Base-by-base conservation (phyloP, 768 basidiomycete species). In the Russula griseocarnosa region DNA sequence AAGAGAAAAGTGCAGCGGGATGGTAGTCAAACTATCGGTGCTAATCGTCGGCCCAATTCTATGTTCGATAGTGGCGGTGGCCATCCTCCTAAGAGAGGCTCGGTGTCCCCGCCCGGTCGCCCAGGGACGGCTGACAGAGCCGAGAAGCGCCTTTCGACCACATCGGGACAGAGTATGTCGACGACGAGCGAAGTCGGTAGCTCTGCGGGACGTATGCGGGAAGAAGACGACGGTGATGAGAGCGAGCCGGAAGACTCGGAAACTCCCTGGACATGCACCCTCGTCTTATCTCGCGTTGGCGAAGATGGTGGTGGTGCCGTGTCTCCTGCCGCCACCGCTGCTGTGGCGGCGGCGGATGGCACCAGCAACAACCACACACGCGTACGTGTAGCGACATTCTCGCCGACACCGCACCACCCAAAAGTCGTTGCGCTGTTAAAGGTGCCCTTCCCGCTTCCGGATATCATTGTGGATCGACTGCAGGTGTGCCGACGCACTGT, bases 241-340 rank as follows among this genome's bases (percentile, higher is more conserved):
- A 93, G 90, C 64, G 96, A 98, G 67, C 91, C 94, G 0, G 95
- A 98, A 72, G 96, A 98, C 71, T 92, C 91, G 50, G 95, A 98
- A 74, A 94, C 93, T 26, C 94, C 96, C 0, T 98, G 94, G 94
- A 86, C 87, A 52, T 98, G 95, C 71, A 85, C 84, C n/a, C 79
- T 94, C 67, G 83, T 86, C 64, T 77, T 88, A 38, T 82, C 86
- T 24, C 76, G 82, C 26, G 71, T 79, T 36, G 74, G 65, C 22
- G 36, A 36, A 63, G 36, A 60, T 49, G 32, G 62, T 34, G 59
- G 14, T 22, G 32, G 32, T 1, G n/a, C 18, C 10, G 26, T 47
- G n/a, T 22, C 46, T 5, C 46, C 46, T 44, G 9, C 20, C 9
- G 10, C 44, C 8, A n/a, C 44, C n/a, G 44, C 13, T 26, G 49